Evolutionary conservation across 805 yeast species (phyloP).

Genomic region (Kuraishia molischiana): DNA sequence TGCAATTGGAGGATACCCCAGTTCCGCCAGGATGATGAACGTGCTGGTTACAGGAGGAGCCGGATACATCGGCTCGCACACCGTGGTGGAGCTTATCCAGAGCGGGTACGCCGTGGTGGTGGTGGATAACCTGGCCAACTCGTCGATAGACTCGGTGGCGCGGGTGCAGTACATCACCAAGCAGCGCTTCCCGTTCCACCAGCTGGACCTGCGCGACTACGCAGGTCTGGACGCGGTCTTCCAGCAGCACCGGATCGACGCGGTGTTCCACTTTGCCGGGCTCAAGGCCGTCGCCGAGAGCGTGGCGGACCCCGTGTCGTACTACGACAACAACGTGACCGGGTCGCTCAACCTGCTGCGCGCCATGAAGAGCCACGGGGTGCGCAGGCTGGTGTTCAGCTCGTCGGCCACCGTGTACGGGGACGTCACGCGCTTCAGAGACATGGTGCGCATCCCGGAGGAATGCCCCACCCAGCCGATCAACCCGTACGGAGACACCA

Average conservation of each 20-base stretch:
- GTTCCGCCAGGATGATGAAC: background rate
- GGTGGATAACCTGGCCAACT: conserved; percentile 60
- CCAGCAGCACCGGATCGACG: conserved; percentile 33
- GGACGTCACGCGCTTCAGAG: conserved; percentile 61
- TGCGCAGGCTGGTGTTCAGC: conserved; percentile 54
- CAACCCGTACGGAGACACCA: conserved; percentile 72
- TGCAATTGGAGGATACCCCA: too few relatives aligned
- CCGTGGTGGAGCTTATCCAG: conserved; percentile 52
- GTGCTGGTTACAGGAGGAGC: conserved; percentile 80
- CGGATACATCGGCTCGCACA: conserved; percentile 81
- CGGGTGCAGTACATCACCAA: conserved; percentile 48
- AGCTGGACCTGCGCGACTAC: conserved; percentile 49
- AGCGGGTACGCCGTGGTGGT: conserved; percentile 63
- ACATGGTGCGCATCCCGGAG: conserved; percentile 55
- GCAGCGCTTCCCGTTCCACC: conserved; percentile 40
- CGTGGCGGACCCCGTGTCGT: conserved; percentile 52
- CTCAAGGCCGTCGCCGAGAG: conserved; percentile 80
- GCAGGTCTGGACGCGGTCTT: conserved; percentile 39
- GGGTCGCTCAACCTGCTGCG: conserved; percentile 55
- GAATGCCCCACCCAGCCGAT: conserved; percentile 67
- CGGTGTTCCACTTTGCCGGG: conserved; percentile 76
- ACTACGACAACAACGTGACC: conserved; percentile 57
- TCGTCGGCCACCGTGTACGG: conserved; percentile 83
- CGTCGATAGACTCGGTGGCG: conserved; percentile 55
- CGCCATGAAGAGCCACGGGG: conserved; percentile 35